Evolutionary conservation across 2,329 filamentous ascomycete species (phyloP).

Genomic region (Lachnellula hyalina): DNA sequence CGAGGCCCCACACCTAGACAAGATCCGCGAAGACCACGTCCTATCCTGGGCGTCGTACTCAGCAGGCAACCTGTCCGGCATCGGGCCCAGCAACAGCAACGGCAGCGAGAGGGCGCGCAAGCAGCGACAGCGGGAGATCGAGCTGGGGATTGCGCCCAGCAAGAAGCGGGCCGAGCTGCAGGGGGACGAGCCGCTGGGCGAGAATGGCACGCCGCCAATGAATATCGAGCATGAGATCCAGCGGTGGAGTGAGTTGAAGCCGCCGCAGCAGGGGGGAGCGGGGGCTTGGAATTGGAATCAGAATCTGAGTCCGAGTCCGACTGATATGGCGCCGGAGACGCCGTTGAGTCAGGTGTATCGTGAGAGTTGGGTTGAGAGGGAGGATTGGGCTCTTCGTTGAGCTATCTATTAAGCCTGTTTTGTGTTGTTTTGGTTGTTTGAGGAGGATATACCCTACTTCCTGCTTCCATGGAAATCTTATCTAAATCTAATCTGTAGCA

Average conservation of each 20-base stretch:
- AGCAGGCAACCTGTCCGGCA: constrained; percentile 7
- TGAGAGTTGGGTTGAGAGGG: constrained; percentile 4
- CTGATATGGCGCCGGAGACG: constrained; percentile 1
- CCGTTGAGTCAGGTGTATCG: constrained; percentile 1
- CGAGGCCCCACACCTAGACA: no score
- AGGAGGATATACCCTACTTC: no score
- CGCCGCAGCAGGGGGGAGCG: not conserved
- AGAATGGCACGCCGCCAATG: not conserved
- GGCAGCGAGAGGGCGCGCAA: not conserved
- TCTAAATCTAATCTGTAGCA: no score
- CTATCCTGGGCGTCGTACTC: constrained; percentile 7
- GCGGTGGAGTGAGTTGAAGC: not conserved
- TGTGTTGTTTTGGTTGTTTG: not conserved
- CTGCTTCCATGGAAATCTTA: no score
- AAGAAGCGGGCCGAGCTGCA: not conserved
- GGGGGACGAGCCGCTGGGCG: not conserved
- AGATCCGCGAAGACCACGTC: not conserved
- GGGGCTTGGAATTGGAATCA: not conserved
- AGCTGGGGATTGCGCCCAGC: constrained; percentile 1
- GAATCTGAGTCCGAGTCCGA: not conserved
- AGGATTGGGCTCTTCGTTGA: constrained; percentile 4
- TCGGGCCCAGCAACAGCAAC: constrained; percentile 1
- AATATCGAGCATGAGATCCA: not conserved
- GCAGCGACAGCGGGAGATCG: constrained; percentile 9
- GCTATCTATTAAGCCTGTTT: not conserved